Evolutionary conservation across 495 filamentous ascomycete species (phyloP), one percentile per base, ranked within the genome.

Genomic region (Acidomyces sp.): DNA sequence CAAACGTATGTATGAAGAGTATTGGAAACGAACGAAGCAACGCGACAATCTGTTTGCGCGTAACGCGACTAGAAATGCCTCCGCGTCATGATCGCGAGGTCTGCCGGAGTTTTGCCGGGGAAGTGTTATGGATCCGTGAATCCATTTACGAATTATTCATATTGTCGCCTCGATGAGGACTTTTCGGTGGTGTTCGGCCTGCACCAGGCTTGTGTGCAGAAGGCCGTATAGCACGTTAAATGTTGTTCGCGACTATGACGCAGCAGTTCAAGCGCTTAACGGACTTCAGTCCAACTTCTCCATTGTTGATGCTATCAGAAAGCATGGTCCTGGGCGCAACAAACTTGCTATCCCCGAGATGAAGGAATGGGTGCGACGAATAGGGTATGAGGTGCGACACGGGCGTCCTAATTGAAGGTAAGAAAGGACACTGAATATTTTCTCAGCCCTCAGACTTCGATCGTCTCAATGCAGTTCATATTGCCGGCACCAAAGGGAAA

Each of bases 401-500:
- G 7, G 6, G 31, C 31, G 12, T 6, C 6, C 31, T 12, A 34
- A 18, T 34, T 6, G 16, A 34, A n/a, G 13, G 31, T 34, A 12
- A 34, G 9, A 9, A 34, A 12, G 6, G 31, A n/a, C 6, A 6
- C 15, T 33, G 3, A 24, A 13, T 22, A 37, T 20, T n/a, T 23
- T 7, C 7, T 29, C 55, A 81, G 80, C 71, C 78, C n/a, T 68
- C 65, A 17, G 85, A 93, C 56, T 71, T 95, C 40, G 70, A 82
- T 47, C 64, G 63, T 3, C 62, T 95, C 25, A 86, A 85, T 48
- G 66, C 75, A 22, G 62, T 93, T 10, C 87, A 95, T 54, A 77
- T 95, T 16, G 80, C 86, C 10, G 87, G 87, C 27, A 93, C 86
- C 10, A 95, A 95, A 64, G 87, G 87, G 43, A 95, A 95, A 62